Base-by-base conservation (phyloP, 495 filamentous ascomycete genomes). In the Podospora didyma region DNA sequence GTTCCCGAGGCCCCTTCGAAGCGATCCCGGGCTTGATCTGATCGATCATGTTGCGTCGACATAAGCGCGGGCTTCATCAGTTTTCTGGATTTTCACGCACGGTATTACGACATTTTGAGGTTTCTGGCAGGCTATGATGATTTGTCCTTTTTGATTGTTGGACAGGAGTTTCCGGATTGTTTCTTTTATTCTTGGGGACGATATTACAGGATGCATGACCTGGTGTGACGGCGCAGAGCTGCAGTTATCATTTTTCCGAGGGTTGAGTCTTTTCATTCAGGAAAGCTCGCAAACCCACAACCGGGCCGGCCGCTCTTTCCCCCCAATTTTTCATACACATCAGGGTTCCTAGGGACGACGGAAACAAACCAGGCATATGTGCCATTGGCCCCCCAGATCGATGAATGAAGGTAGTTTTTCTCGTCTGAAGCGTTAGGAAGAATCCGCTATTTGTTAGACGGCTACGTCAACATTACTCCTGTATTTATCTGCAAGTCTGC, bases 11-110 rank as follows among this genome's bases (percentile, higher is more conserved):
- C 57, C 46, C 51, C 53, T 26, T 51, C 62, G 7, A 76, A 74
- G 69, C 73, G 73, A 17, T 58, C 67, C 52, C 67, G 72, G 56
- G 64, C 63, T 55, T 79, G 61, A 70, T 42, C n/a, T n/a, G n/a
- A n/a, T n/a, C n/a, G n/a, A n/a, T n/a, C n/a, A n/a, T n/a, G n/a
- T n/a, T n/a, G n/a, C n/a, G n/a, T n/a, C n/a, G n/a, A n/a, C n/a
- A n/a, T n/a, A n/a, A n/a, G n/a, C n/a, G n/a, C n/a, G n/a, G 34
- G 34, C 54, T 14, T 35, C 2, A 34, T 37, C 23, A 54, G 46
- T n/a, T 19, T 26, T 22, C 21, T 47, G 24, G 24, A 46, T 37
- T 35, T 14, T 35, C 42, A 22, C 28, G 17, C 2, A 20, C 10
- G 34, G 9, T 11, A 51, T 21, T 22, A 51, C 23, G 49, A 51